Evolutionary conservation across 83 land plant genomes (phyloP), one percentile per base, ranked within the genome.

Genomic region (Picea abies): DNA sequence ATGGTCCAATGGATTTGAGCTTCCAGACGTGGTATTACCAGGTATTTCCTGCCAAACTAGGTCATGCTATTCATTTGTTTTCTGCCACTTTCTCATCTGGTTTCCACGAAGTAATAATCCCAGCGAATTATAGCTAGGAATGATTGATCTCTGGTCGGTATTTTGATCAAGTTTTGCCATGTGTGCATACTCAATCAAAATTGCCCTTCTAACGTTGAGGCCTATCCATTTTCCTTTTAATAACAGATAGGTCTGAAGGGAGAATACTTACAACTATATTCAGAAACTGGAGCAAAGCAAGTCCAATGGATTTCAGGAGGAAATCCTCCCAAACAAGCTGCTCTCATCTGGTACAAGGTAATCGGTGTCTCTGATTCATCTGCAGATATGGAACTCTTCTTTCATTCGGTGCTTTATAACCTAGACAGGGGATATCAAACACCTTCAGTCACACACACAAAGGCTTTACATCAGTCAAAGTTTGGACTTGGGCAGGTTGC

Each of bases 281-380:
- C 64, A 39, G 63, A 82, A 0, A 23, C 25, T 0, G 87, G 87
- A 62, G 32, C 80, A 25, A 37, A 60, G 9, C 26, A 11, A 20
- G 52, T 81, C 15, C 5, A 69, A 22, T 85, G 87, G 85, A 41
- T 20, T 37, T 69, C 85, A n/a, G 61, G 80, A 26, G 16, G 16
- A 63, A 15, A 60, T 3, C 80, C 66, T 76, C 82, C 86, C 65
- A 68, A 83, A n/a, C 26, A 61, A 49, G 81, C 70, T n/a, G 75
- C 87, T 23, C 35, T 85, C 23, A 79, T 69, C 17, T 85, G 87
- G 87, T 85, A 85, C 69, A 70, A 79, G 82, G 87, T 85, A 85
- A 61, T 14, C 19, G 19, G 22, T 35, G 20, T 72, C 52, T 19
- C 20, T 56, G 0, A 56, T 12, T 14, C 14, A 56, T 56, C 60